Conservation (phyloP, 768 basidiomycete genomes). For the Sarcodon sp. region DNA sequence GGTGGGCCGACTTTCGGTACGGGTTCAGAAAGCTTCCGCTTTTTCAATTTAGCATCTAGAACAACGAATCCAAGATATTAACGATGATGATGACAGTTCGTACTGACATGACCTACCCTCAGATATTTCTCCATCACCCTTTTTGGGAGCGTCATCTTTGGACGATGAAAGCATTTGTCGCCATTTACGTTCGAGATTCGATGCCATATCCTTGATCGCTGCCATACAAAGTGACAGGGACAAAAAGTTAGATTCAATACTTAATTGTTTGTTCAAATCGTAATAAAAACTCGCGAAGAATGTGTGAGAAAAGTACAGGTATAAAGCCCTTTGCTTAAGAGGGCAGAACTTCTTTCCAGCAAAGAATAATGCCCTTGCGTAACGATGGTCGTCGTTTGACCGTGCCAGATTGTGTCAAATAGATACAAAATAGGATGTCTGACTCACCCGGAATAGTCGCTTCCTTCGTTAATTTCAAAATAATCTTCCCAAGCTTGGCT, state of each 20-base stretch:
- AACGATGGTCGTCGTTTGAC: neutral
- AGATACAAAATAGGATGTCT: neutral
- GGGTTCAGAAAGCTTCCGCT: conserved; percentile 56
- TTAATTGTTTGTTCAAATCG: neutral
- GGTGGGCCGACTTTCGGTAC: conserved; percentile 35
- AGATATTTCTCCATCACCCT: conserved; percentile 11
- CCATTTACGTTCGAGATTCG: conserved; percentile 80
- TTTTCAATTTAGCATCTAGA: conserved; percentile 50
- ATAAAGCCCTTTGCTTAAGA: neutral
- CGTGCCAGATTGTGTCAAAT: conserved; percentile 2
- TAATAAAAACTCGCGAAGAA: conserved; percentile 2
- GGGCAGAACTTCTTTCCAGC: neutral
- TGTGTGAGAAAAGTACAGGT: conserved; percentile 12
- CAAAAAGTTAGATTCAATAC: conserved; percentile 54
- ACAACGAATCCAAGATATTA: conserved; percentile 12
- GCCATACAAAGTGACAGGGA: conserved; percentile 30
- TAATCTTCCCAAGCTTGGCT: conserved; percentile 70
- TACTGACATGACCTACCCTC: conserved; percentile 70
- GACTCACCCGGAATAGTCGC: conserved; percentile 72
- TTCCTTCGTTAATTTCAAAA: conserved; percentile 67
- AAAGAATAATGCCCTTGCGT: no score
- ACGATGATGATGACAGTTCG: conserved; percentile 12
- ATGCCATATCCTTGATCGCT: conserved; percentile 93
- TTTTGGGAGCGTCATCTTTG: conserved; percentile 21
- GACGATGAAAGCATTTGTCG: conserved; percentile 41